phyloP scores from a whole-genome alignment of 495 filamentous ascomycete species.

The Daldinia vernicosa region DNA sequence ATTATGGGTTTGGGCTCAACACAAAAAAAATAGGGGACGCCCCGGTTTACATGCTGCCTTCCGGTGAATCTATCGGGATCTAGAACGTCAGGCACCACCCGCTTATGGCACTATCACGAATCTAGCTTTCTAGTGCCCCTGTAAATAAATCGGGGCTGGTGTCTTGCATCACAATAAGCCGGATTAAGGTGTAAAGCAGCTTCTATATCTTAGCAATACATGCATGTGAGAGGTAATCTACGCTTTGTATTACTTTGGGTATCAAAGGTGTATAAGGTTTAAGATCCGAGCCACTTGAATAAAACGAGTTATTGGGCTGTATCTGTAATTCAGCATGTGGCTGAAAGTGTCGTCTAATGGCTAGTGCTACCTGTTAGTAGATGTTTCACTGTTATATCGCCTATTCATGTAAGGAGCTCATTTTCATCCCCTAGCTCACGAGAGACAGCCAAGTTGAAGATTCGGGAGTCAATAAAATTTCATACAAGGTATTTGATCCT shows the following conservation, averaged over 20 bases:
- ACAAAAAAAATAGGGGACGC: conserved; percentile 19
- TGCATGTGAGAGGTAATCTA: background rate
- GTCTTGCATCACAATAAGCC: background rate
- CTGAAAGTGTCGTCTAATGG: background rate
- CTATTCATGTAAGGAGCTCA: background rate
- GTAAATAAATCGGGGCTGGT: conserved; percentile 21
- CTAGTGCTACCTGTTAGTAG: background rate
- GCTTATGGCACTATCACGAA: conserved; percentile 23
- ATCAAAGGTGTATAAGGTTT: background rate
- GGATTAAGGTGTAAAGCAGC: conserved; percentile 1
- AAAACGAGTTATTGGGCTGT: background rate
- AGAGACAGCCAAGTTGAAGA: background rate
- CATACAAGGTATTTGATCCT: background rate
- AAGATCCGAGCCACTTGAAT: background rate
- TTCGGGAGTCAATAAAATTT: background rate
- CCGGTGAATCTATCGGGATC: conserved; percentile 28
- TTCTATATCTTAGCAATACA: background rate
- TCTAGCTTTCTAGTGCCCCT: conserved; percentile 5
- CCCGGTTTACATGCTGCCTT: conserved; percentile 13
- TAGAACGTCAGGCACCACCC: conserved; percentile 17
- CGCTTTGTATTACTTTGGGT: background rate
- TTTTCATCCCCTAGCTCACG: background rate
- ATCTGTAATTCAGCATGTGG: background rate
- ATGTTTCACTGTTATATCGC: background rate
- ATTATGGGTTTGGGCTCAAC: conserved; percentile 20